Evolutionary conservation across 2,329 filamentous ascomycete genomes (phyloP), one percentile per base, ranked within the genome.

Genomic region (Verticillium zaregamsianum): DNA sequence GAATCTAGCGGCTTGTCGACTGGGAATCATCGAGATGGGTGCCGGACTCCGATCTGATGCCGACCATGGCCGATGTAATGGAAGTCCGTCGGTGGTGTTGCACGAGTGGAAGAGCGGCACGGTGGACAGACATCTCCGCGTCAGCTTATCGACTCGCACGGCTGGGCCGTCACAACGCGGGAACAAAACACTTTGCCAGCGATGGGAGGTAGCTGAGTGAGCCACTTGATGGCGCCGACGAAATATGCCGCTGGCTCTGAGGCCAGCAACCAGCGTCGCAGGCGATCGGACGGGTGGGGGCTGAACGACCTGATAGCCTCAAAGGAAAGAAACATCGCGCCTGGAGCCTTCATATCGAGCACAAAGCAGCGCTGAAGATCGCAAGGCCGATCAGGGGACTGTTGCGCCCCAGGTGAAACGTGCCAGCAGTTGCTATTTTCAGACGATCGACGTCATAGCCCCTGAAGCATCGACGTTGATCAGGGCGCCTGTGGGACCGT

Each of bases 381-480:
- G 31, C 32, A 23, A 37, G 20, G 55, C 23, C 55, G 55, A 57
- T 23, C 31, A 57, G 55, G 55, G 55, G n/a, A 57, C 25, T 12
- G 5, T 33, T 20, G 23, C 11, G 15, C 14, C 31, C 32, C 32
- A 35, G 31, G n/a, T 57, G 55, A 57, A 57, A 57, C 55, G 33
- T 37, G 37, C 55, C 31, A 32, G 15, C 32, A n/a, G n/a, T 33
- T 57, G 55, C 55, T 57, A 57, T 57, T 57, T 57, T 57, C 55
- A 57, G 33, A 57, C 55, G 54, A 57, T 37, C 28, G 33, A 57
- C 55, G 55, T 57, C 55, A 57, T 57, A 37, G 55, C 55, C 55
- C 55, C 55, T 57, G 55, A 57, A 23, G 17, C 55, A 35, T 57
- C 20, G 6, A 12, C 33, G 55, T 57, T 23, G 55, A 57, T 35